These are phyloP conservation scores for Plasmodium inui DNA, from an alignment of 169 alveolate species.

Conservation along the genomic window DNA sequence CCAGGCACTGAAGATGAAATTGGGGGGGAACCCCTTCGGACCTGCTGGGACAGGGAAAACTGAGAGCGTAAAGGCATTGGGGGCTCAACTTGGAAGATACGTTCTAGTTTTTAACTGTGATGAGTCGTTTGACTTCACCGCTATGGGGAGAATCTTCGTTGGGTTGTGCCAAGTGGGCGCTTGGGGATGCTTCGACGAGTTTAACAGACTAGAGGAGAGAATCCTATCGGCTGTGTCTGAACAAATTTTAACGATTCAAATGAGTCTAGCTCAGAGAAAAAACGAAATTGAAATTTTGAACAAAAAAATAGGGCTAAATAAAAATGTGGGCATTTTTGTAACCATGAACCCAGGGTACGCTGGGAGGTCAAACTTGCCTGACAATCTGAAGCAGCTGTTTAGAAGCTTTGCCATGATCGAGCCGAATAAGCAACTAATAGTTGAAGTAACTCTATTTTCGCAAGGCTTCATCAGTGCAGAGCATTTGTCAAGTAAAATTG, in stretches of 20 bases:
- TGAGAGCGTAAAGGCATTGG: slow-evolving; percentile 98
- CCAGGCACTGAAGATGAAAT: slow-evolving; percentile 95
- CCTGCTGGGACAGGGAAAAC: slow-evolving; percentile 99
- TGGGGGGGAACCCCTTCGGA: slow-evolving; percentile 99
- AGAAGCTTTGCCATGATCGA: slow-evolving; percentile 94
- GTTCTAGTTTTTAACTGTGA: slow-evolving; percentile 98
- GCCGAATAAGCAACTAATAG: slow-evolving; percentile 92
- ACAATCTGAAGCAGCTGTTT: slow-evolving; percentile 94
- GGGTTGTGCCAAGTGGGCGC: slow-evolving; percentile 97
- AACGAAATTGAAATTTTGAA: slow-evolving; percentile 88
- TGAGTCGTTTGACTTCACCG: slow-evolving; percentile 97
- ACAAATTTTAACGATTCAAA: slow-evolving; percentile 92
- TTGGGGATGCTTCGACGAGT: slow-evolving; percentile 99
- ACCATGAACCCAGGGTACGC: slow-evolving; percentile 99
- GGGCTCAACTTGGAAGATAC: slow-evolving; percentile 95
- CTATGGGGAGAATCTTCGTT: slow-evolving; percentile 97
- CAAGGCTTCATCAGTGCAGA: slow-evolving; percentile 97
- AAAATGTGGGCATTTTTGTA: slow-evolving; percentile 96
- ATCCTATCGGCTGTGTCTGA: slow-evolving; percentile 97
- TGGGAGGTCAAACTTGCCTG: slow-evolving; percentile 98
- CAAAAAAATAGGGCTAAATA: slow-evolving; percentile 92
- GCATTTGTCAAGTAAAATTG: slow-evolving; percentile 94
- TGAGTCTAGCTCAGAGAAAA: slow-evolving; percentile 91
- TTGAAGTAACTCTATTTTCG: slow-evolving; percentile 95
- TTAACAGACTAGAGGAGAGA: slow-evolving; percentile 96